Evolutionary conservation across 805 yeast genomes (phyloP).

Genomic region (Yamadazyma philogaea): DNA sequence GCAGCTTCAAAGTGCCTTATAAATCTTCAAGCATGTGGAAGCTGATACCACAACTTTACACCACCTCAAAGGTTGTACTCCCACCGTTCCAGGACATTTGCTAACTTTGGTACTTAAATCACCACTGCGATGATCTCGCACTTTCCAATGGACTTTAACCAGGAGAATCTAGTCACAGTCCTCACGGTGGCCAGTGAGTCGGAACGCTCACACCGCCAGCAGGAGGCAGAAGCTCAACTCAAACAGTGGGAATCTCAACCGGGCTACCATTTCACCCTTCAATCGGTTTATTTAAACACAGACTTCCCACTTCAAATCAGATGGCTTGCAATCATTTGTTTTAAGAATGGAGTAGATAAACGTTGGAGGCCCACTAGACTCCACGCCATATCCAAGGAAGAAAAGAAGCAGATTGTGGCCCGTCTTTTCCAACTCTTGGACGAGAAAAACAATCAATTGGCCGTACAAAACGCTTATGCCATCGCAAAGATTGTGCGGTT

Average conservation of each 20-base stretch:
- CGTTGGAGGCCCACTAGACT: constrained; percentile 75
- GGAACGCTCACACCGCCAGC: constrained; percentile 51
- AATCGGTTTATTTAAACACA: constrained; percentile 55
- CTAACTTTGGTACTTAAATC: neutral
- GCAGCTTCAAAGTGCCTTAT: neutral
- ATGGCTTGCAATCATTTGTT: constrained; percentile 84
- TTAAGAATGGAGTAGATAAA: constrained; percentile 83
- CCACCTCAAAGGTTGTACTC: too few relatives aligned
- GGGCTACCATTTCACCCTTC: constrained; percentile 58
- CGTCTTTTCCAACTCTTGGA: constrained; percentile 57
- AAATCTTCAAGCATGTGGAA: neutral
- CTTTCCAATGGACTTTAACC: constrained; percentile 11
- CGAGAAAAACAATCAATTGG: constrained; percentile 71
- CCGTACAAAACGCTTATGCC: constrained; percentile 83
- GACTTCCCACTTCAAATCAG: constrained; percentile 62
- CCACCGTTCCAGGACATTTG: too few relatives aligned
- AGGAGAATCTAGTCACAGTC: constrained; percentile 23
- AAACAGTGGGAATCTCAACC: constrained; percentile 64
- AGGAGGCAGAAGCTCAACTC: constrained; percentile 65
- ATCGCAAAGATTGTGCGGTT: constrained; percentile 72
- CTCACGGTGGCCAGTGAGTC: constrained; percentile 33
- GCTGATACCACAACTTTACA: too few relatives aligned
- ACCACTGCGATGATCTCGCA: constrained; percentile 5
- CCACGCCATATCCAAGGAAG: constrained; percentile 54
- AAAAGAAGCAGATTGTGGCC: constrained; percentile 60